Evolutionary conservation across 1,139 yeast species (phyloP).

Genomic region (Eremothecium sinecaudum): DNA sequence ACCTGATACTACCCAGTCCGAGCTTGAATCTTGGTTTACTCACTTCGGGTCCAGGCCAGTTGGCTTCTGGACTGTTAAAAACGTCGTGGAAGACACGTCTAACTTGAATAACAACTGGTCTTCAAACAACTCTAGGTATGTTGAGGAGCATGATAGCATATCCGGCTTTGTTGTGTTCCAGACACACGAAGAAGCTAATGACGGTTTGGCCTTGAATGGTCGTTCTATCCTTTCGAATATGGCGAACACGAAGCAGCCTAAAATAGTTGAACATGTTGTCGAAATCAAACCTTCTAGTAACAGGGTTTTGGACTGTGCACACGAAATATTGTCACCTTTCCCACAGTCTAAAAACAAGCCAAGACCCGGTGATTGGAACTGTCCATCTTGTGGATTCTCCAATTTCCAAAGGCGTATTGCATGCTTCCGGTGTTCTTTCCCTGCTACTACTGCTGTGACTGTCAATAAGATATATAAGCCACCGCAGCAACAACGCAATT

Average conservation of each 20-base stretch:
- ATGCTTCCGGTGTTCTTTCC: slow-evolving; percentile 87
- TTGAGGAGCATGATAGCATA: slow-evolving; percentile 33
- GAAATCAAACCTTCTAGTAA: slow-evolving; percentile 85
- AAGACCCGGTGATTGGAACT: slow-evolving; percentile 96
- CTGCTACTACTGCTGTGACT: slow-evolving; percentile 58
- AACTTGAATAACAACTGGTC: slow-evolving; percentile 18
- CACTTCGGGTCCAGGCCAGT: slow-evolving; percentile 80
- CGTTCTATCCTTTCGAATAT: slow-evolving; percentile 28
- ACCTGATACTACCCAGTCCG: slow-evolving; percentile 79
- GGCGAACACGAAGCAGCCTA: slow-evolving; percentile 31
- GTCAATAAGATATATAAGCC: slow-evolving; percentile 11
- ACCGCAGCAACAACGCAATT: slow-evolving; percentile 10
- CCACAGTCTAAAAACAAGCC: slow-evolving; percentile 87
- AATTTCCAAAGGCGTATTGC: slow-evolving; percentile 92
- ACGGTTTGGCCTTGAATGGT: slow-evolving; percentile 71
- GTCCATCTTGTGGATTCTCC: slow-evolving; percentile 92
- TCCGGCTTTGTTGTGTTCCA: slow-evolving; percentile 82
- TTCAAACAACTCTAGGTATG: slow-evolving; percentile 27
- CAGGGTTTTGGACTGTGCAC: slow-evolving; percentile 68
- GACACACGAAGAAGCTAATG: slow-evolving; percentile 78
- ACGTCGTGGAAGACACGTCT: slow-evolving; percentile 23
- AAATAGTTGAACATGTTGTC: slow-evolving; percentile 57
- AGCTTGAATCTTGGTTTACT: slow-evolving; percentile 84
- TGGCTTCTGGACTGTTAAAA: slow-evolving; percentile 79
- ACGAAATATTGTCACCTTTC: slow-evolving; percentile 70